phyloP scores from a whole-genome alignment of 2,329 filamentous ascomycete genomes.

The Xylariaceae sp. region DNA sequence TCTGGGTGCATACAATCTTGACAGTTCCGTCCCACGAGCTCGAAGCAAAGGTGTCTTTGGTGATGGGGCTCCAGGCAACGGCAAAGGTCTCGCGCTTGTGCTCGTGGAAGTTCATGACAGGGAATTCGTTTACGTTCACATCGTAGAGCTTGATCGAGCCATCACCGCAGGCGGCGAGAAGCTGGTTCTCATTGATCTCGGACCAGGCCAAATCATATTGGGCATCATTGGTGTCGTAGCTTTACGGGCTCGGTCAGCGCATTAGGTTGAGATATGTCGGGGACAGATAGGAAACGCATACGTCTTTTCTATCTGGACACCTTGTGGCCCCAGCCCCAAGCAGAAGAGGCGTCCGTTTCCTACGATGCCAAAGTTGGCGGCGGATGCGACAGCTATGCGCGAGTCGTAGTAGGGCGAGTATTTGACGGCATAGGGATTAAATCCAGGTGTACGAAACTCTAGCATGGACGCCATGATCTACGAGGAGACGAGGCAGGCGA shows the following conservation, averaged over 20 bases:
- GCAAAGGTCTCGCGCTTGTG: slow-evolving; percentile 92
- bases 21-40: slow-evolving; percentile 96
- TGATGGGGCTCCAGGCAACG: slow-evolving; percentile 86
- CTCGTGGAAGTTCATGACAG: slow-evolving; percentile 88
- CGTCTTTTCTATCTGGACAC: slow-evolving; percentile 82
- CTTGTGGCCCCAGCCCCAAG: slow-evolving; percentile 76
- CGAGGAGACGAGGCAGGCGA: neutral
- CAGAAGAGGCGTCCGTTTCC: slow-evolving; percentile 91
- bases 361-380: slow-evolving; percentile 96
- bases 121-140: slow-evolving; percentile 73
- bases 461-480: slow-evolving; percentile 64
- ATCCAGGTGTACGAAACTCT: slow-evolving; percentile 89
- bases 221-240: slow-evolving; percentile 95
- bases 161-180: slow-evolving; percentile 85
- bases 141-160: slow-evolving; percentile 95
- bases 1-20: slow-evolving; percentile 64
- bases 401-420: slow-evolving; percentile 99
- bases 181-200: slow-evolving; percentile 92
- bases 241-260: slow-evolving; percentile 34
- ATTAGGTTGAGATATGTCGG: neutral
- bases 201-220: slow-evolving; percentile 96
- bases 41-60: slow-evolving; percentile 87
- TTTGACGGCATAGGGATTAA: slow-evolving; percentile 94
- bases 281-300: slow-evolving; percentile 37
- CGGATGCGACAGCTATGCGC: slow-evolving; percentile 81